Conservation (phyloP, 139 green algal genomes). For the Asterochloris sp. region DNA sequence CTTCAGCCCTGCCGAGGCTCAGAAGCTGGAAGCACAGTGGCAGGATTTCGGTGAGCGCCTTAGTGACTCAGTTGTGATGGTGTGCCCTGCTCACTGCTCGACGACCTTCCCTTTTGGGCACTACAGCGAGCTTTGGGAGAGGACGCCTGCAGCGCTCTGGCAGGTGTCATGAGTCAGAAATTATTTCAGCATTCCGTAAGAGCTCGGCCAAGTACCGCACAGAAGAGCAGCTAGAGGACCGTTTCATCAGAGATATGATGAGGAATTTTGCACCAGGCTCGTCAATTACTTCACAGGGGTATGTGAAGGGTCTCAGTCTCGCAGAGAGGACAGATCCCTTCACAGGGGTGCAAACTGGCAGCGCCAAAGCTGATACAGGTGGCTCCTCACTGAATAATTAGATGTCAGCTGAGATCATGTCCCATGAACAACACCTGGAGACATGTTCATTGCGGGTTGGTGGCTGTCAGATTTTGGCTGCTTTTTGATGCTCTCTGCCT, state of each 20-base stretch:
- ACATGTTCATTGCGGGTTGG: no score
- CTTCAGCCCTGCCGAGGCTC: constrained; percentile 45
- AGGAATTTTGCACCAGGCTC: constrained; percentile 57
- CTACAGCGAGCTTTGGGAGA: constrained; percentile 51
- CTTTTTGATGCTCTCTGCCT: no score
- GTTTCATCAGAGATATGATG: constrained; percentile 53
- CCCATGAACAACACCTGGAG: no score
- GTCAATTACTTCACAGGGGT: constrained; percentile 48
- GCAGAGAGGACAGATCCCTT: constrained; percentile 6
- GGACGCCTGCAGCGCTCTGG: constrained; percentile 44
- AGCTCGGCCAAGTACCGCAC: constrained; percentile 34
- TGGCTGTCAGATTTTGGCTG: no score
- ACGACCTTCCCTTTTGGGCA: background rate
- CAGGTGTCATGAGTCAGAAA: constrained; percentile 71
- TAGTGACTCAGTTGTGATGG: background rate
- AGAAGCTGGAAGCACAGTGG: constrained; percentile 61
- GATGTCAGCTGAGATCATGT: no score
- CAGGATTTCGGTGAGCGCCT: constrained; percentile 62
- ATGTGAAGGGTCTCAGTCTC: constrained; percentile 30
- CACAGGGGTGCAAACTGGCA: constrained; percentile 2
- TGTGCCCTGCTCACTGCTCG: background rate
- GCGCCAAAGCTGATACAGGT: no score
- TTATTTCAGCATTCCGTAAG: constrained; percentile 48
- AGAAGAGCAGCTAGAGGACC: constrained; percentile 40
- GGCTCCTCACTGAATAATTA: no score